Evolutionary conservation across 352 stramenopile genomes (phyloP), one percentile per base, ranked within the genome.

Genomic region (Blastocystis sp.): DNA sequence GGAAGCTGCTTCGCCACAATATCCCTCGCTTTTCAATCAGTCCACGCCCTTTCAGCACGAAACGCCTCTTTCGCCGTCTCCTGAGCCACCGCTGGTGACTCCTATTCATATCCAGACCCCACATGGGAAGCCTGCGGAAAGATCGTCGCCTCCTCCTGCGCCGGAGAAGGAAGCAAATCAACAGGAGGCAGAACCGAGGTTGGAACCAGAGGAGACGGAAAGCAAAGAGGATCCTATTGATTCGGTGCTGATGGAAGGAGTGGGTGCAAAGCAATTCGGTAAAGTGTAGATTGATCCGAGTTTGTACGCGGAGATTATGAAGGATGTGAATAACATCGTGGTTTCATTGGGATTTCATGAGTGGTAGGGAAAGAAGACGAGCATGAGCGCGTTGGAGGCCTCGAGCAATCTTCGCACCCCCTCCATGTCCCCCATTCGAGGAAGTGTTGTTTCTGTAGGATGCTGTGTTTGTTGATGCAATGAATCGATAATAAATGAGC

Each of bases 401-500:
- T n/a, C 52, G 21, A 59, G 34, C 6, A 57, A 24, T 7, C 3
- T 76, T 2, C 28, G 24, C 9, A 24, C 17, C 19, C 45, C 64
- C 34, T 52, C 64, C 3, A 17, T 71, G 3, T 40, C 45, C 19
- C 52, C 66, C 6, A 17, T 9, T 28, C 42, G 52, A 28, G 66
- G 34, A 76, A 57, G 38, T 52, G 6, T 76, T 48, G n/a, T 60
- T 48, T 52, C 66, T 76, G 48, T 76, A 59, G 66, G 66, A 52
- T 76, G 66, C 42, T 54, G 4, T 76, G 66, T 76, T 76, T 76
- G 66, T 76, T 76, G 11, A 14, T 7, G 14, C 28, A 38, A 57
- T 57, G 0, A 57, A 57, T 17, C 48, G 48, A 57, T 17, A 57
- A 57, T 7, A 57, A 57, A 57, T 7, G 14, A 57, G 14, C 48